A percentile compares a stretch with the other conserved stretches of the same genome.
Conservation (phyloP, 2,329 filamentous ascomycete species). For the Claviceps pazoutovae region DNA sequence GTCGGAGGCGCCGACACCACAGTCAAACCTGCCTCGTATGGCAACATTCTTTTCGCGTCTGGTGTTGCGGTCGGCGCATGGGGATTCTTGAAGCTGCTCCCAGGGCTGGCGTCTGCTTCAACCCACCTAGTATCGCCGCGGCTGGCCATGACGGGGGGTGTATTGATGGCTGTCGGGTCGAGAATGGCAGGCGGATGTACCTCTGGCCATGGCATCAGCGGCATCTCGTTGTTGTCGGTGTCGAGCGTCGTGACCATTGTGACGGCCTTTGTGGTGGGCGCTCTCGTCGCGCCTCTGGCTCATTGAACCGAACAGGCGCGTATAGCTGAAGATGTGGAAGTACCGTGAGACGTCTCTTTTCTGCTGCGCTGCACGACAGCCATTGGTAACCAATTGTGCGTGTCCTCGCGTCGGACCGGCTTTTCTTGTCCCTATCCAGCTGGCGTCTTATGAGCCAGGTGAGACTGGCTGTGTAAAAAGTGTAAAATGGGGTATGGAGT, state of each 20-base stretch:
- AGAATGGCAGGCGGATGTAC: constrained; percentile 53
- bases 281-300: constrained; percentile 15
- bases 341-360: no score
- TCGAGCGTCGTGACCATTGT: constrained; percentile 49
- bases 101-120: constrained; percentile 15
- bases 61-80: constrained; percentile 36
- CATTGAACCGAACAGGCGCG: constrained; percentile 9
- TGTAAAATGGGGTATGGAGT: no score
- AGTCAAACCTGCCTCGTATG: constrained; percentile 20
- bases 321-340: no score
- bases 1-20: constrained; percentile 14
- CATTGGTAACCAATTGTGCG: no score
- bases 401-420: not conserved
- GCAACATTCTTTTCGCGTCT: constrained; percentile 35
- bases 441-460: not conserved
- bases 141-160: constrained; percentile 37
- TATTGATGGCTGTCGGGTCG: constrained; percentile 43
- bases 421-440: not conserved
- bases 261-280: constrained; percentile 41
- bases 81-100: constrained; percentile 19
- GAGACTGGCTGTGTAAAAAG: no score
- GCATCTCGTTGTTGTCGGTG: constrained; percentile 46
- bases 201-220: constrained; percentile 55
- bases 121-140: constrained; percentile 20
- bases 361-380: no score